Base-by-base conservation (phyloP, 2,329 filamentous ascomycete species). In the Neocucurbitaria cava region DNA sequence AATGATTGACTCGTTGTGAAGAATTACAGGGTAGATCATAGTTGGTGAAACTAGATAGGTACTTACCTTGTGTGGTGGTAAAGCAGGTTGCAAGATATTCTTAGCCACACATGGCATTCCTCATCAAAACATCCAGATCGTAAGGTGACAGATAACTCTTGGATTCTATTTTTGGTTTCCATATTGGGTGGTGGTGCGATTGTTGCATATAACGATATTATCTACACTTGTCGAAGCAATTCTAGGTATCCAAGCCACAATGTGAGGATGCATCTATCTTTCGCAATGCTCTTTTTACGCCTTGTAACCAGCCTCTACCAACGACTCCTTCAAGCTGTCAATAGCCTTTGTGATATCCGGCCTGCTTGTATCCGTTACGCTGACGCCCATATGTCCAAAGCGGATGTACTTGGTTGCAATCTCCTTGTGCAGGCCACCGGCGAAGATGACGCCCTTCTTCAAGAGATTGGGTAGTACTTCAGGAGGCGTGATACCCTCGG, bases 301-400 rank as follows among this genome's bases (percentile, higher is more conserved):
- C 58, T 85, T 82, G 69, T 87, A 85, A 47, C 92, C 91, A 51
- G 87, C 89, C 77, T 96, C 93, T 1, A 81, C 75, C 59, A 98
- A 79, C 8, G 88, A 87, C 51, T 88, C 85, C 79, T 89, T 88
- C 65, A 99, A 78, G 40, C 91, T 90, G 65, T 87, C 82, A 58
- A 98, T 82, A 1, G 94, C 95, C 69, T 89, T 90, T 61, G 96
- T 90, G 66, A 98, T 87, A 73, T 99, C 92, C 47, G 84, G 84
- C 59, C 93, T 85, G 59, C 85, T 86, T 24, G 91, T 85, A 72
- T 97, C 91, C 69, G 88, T 91, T 79, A 93, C 89, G 73, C 90
- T 95, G 59, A 98, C 91, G 65, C 95, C 95, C 95, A 99, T 99
- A 77, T 98, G 95, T 39, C 95, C 95, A 70, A 99, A 95, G 24